These are phyloP conservation scores for Lignosus rhinocerotis DNA, from an alignment of 1,284 basidiomycete genomes.

Conservation along the genomic window DNA sequence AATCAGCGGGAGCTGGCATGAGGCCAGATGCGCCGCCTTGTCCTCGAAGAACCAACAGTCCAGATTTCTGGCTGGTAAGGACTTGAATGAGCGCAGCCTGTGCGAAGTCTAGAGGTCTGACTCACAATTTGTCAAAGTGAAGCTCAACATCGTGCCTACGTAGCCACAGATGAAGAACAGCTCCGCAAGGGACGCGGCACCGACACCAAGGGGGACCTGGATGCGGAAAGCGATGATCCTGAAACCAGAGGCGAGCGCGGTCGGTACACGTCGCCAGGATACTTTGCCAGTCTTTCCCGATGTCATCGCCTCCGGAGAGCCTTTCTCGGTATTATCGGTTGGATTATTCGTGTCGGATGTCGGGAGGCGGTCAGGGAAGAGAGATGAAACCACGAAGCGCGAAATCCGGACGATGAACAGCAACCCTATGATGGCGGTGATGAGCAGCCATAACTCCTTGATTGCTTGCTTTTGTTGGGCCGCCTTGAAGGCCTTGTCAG, in stretches of 20 bases:
- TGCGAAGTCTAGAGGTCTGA: not conserved
- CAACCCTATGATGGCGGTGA: slow-evolving; percentile 40
- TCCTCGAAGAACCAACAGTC: slow-evolving; percentile 36
- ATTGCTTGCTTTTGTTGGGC: slow-evolving; percentile 32
- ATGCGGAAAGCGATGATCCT: slow-evolving; percentile 44
- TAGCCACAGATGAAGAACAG: slow-evolving; percentile 45
- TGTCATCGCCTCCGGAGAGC: slow-evolving; percentile 17
- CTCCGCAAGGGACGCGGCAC: slow-evolving; percentile 40
- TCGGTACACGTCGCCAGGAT: slow-evolving; percentile 35
- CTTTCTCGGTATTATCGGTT: slow-evolving; percentile 24
- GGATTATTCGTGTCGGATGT: not conserved
- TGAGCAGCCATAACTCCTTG: slow-evolving; percentile 37
- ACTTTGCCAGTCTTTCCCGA: slow-evolving; percentile 25
- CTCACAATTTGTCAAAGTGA: slow-evolving; percentile 47
- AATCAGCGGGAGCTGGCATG: slow-evolving; percentile 45
- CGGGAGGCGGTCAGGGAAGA: slow-evolving; percentile 12
- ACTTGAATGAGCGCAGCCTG: not conserved
- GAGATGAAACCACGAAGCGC: slow-evolving; percentile 24
- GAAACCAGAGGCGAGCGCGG: slow-evolving; percentile 40
- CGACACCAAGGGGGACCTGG: slow-evolving; percentile 41
- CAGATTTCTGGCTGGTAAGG: slow-evolving; percentile 27
- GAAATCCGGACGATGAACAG: slow-evolving; percentile 38
- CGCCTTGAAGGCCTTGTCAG: slow-evolving; percentile 31
- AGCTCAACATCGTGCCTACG: slow-evolving; percentile 41
- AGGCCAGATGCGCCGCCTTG: slow-evolving; percentile 41